Evolutionary conservation across 495 filamentous ascomycete genomes (phyloP), one percentile per base, ranked within the genome.

Genomic region (Aspergillus diversus): DNA sequence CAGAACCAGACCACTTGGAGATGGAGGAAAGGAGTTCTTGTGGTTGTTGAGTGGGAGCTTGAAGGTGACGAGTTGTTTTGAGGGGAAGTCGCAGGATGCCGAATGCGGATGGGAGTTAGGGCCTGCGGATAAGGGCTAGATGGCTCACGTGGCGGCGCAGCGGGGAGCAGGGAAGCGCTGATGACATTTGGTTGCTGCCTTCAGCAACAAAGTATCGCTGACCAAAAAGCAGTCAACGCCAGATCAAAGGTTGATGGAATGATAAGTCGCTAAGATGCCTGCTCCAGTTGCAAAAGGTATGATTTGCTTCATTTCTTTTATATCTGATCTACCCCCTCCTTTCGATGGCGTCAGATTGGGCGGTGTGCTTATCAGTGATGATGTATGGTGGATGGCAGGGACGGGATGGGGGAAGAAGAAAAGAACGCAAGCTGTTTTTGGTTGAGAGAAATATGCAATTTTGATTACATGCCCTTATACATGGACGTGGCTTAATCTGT

Each of bases 221-320:
- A 52, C 2, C 49, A 15, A 12, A 12, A 17, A 43, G 39, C 35
- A 47, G 39, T 15, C 34, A 33, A 57, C 16, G 1, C 16, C 7
- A 12, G 39, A 9, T 50, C 47, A 52, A 31, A 57, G 21, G 21
- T 51, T 34, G 39, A 32, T 27, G 57, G 31, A 39, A 39, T 43
- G 21, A 57, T 43, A 27, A 50, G 42, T 49, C 17, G 34, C 60
- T 66, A 75, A 39, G 33, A 84, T 84, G 81, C 81, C 81, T 63
- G 78, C 81, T 27, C 81, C 82, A 13, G 66, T 85, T 67, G 82
- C 82, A 42, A 85, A 83, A 80, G 81, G 82, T 84, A 53, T 71
- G 77, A 59, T 57, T 54, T 49, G 27, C 11, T 55, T 50, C 43
- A 42, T 17, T 55, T 34, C 52, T 50, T 55, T 56, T 57, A 12